Percentiles rank a stretch among this genome's conserved stretches.
Conservation (phyloP, 331 rosid species). For the Acacia concinna region DNA sequence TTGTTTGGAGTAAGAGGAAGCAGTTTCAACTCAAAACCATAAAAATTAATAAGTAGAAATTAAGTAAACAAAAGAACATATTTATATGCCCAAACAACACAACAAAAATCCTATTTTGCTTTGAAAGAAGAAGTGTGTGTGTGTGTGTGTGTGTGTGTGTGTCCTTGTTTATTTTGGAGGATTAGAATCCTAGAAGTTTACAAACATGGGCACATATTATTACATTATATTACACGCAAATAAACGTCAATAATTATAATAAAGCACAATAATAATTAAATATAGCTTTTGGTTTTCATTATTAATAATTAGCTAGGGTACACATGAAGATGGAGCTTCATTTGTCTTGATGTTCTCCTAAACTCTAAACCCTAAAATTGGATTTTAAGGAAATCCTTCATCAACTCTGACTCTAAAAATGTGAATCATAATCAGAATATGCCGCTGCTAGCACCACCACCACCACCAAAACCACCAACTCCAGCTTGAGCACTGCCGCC, state of each 20-base stretch:
- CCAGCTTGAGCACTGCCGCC: no score
- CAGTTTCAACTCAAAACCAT: not conserved
- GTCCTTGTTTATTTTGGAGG: no score
- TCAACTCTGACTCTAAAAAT: conserved; percentile 44
- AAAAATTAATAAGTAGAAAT: not conserved
- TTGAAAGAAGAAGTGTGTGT: not conserved
- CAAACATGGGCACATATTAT: not conserved
- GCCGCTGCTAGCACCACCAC: no score
- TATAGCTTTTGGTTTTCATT: not conserved
- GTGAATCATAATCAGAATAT: no score
- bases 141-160: no score
- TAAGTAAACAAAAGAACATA: not conserved
- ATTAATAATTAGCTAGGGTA: not conserved
- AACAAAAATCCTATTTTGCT: not conserved
- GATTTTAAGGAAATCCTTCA: conserved; percentile 48
- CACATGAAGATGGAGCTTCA: not conserved
- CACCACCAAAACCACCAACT: no score
- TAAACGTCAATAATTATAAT: not conserved
- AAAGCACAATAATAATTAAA: not conserved
- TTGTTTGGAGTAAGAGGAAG: not conserved
- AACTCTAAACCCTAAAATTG: no score
- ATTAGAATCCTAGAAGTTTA: no score
- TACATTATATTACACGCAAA: not conserved
- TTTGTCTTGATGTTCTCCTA: no score
- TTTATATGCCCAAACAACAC: not conserved